Conservation (phyloP, 805 yeast genomes). For the Vanderwaltozyma verrucispora region DNA sequence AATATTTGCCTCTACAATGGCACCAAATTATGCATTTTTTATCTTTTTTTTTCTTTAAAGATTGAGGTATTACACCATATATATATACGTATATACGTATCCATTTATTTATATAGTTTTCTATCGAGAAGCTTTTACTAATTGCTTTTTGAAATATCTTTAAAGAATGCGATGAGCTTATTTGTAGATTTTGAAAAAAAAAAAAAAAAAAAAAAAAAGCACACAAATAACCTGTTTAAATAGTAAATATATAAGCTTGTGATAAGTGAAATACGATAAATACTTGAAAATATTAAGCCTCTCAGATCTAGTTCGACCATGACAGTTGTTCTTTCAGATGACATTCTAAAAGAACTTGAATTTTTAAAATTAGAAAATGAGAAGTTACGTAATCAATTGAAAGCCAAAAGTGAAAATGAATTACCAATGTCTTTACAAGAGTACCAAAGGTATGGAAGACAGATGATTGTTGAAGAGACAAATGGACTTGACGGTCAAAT, state of each 20-base stretch:
- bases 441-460: conserved; percentile 81
- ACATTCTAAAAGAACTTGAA: conserved; percentile 14
- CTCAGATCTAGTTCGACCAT: background rate
- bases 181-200: too few relatives aligned
- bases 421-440: conserved; percentile 45
- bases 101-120: background rate
- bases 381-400: conserved; percentile 11
- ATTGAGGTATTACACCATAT: too few relatives aligned
- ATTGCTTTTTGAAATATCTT: background rate
- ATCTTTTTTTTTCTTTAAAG: too few relatives aligned
- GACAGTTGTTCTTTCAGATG: background rate
- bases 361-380: conserved; percentile 22
- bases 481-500: conserved; percentile 45
- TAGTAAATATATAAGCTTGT: too few relatives aligned
- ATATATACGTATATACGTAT: too few relatives aligned
- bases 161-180: background rate
- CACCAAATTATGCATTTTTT: too few relatives aligned
- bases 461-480: conserved; percentile 82
- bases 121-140: background rate
- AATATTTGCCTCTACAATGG: too few relatives aligned
- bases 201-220: too few relatives aligned
- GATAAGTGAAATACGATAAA: too few relatives aligned
- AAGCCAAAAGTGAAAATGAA: background rate
- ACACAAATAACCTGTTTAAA: too few relatives aligned
- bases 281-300: too few relatives aligned